Base-by-base conservation (phyloP, 2,329 filamentous ascomycete species). In the Lachnellula occidentalis region DNA sequence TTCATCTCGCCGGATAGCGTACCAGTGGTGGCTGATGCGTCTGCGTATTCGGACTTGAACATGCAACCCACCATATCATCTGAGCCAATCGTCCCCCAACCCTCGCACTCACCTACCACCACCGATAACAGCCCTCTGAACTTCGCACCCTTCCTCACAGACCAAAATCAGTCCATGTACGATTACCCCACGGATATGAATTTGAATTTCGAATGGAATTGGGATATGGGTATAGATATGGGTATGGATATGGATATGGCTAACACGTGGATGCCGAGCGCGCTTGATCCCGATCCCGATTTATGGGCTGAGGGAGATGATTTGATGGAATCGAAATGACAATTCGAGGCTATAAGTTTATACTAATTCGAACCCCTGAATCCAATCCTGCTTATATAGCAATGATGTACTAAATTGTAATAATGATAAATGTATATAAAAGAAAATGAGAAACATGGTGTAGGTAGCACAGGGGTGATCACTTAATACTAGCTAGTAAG, bases 101-200 rank as follows among this genome's bases (percentile, higher is more conserved):
- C 12, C 51, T 56, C 45, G n/a, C 51, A 49, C 4, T 48, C 48
- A 54, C 45, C 45, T 14, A 24, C 24, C 5, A 24, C 24, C 3
- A 46, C 45, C 17, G 43, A 21, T 19, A 45, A 56, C 34, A 51
- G 47, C 37, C 54, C 54, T 27, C 54, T 59, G 41, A 54, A 54
- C 34, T 59, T 59, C 37, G 57, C 57, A 34, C 57, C 57, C 47
- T 59, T 56, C 48, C 11, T 17, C 27, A n/a, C 39, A 22, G 51
- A 54, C 50, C 34, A 45, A 34, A 59, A 27, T n/a, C n/a, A n/a
- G n/a, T n/a, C n/a, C n/a, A n/a, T n/a, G 34, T 48, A 57, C 31
- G 52, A 57, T 43, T 51, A 57, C 41, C 54, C 31, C 39, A 49
- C 48, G 51, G 48, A 37, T 36, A 58, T 47, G 53, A 56, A 45